A percentile compares a stretch with the other conserved stretches of the same genome.
Evolutionary conservation across 2,329 filamentous ascomycete genomes (phyloP).

Genomic region (Clonostachys rosea): DNA sequence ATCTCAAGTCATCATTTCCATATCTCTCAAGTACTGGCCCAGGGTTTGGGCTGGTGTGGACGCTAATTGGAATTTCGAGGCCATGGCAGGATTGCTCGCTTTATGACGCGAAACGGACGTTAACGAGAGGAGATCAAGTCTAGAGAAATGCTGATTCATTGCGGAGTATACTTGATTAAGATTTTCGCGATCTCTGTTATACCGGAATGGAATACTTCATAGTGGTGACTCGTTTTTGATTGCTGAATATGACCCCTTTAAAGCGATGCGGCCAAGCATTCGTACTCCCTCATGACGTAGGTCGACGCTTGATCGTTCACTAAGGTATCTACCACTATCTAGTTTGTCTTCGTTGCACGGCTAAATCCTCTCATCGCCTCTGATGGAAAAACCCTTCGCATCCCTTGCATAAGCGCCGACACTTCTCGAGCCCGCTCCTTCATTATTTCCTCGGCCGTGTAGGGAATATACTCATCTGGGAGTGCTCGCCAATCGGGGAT

Average conservation of each 20-base stretch:
- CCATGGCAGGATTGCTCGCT: neutral
- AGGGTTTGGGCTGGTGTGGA: no score
- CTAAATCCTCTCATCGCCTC: constrained; percentile 7
- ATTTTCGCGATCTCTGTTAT: constrained; percentile 1
- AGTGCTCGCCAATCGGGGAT: constrained; percentile 6
- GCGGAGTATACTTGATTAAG: no score
- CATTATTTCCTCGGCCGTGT: constrained; percentile 4
- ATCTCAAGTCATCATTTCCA: no score
- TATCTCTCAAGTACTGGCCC: no score
- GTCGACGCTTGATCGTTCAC: constrained; percentile 8
- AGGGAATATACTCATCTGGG: constrained; percentile 5
- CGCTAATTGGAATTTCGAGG: no score
- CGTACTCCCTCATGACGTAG: constrained; percentile 7
- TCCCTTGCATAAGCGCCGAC: constrained; percentile 8
- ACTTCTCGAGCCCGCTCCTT: constrained; percentile 6
- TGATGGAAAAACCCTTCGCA: constrained; percentile 6
- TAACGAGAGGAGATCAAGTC: neutral
- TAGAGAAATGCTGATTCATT: constrained; percentile 3
- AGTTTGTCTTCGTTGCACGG: constrained; percentile 6
- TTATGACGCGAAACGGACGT: neutral
- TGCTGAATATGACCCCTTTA: constrained; percentile 7
- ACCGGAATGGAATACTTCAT: constrained; percentile 6
- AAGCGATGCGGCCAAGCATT: constrained; percentile 7
- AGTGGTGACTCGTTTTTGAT: constrained; percentile 7
- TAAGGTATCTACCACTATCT: constrained; percentile 5